Evolutionary conservation across 176 grass and related monocot species (phyloP).

Genomic region (Ensete glaucum): DNA sequence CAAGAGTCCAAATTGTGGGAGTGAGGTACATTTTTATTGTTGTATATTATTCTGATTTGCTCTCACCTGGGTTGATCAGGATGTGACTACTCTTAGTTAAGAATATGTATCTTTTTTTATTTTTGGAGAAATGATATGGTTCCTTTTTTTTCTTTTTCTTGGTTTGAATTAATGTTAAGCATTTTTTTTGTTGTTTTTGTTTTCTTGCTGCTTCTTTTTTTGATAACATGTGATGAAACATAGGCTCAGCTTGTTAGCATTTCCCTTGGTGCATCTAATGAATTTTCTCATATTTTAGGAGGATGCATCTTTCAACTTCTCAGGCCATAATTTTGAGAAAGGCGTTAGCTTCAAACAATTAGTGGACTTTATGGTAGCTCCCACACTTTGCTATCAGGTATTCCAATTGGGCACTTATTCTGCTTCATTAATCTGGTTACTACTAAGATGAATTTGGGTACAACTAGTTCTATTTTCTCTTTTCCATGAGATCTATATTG

Average conservation of each 20-base stretch:
- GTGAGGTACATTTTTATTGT: too few species aligned
- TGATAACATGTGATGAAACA: not conserved
- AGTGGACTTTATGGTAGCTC: constrained; percentile 75
- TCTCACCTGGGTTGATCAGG: not conserved
- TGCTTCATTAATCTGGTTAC: not conserved
- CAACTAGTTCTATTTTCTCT: not conserved
- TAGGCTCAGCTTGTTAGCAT: not conserved
- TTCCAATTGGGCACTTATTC: constrained; percentile 1
- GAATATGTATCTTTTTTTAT: not conserved
- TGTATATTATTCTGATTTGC: not conserved
- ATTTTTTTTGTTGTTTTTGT: not conserved
- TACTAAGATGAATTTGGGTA: not conserved
- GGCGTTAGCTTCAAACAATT: constrained; percentile 53
- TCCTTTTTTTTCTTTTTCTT: not conserved
- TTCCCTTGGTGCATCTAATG: not conserved
- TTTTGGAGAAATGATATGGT: not conserved
- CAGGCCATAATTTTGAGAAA: constrained; percentile 42
- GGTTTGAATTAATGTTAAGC: too few species aligned
- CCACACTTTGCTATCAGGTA: constrained; percentile 98
- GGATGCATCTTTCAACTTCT: constrained; percentile 23
- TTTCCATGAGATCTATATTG: too few species aligned
- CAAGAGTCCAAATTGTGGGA: too few species aligned
- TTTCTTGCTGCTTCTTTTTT: not conserved
- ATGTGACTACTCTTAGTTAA: not conserved
- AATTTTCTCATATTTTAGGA: constrained; percentile 25